A percentile compares a stretch with the other conserved stretches of the same genome.
Evolutionary conservation across 176 grass and related monocot species (phyloP).

Genomic region (Aegilops speltoides): DNA sequence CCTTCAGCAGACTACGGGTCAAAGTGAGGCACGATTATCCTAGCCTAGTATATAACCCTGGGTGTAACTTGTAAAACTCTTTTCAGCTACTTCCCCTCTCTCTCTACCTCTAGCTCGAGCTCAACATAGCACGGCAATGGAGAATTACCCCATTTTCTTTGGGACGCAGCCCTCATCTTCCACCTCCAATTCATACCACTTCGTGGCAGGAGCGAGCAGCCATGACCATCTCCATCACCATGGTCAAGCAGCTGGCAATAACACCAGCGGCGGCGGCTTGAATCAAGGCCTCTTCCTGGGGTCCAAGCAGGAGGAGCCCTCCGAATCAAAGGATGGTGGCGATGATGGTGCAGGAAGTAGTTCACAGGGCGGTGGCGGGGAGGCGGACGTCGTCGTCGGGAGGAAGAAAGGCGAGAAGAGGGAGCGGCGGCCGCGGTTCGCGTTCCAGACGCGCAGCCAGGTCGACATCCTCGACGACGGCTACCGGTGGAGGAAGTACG

Average conservation of each 20-base stretch:
- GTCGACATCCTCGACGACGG: conserved; percentile 91
- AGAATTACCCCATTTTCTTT: conserved; percentile 56
- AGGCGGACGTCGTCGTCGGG: not conserved
- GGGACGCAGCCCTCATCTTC: conserved; percentile 44
- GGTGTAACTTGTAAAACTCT: conserved; percentile 49
- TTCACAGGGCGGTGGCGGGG: not conserved
- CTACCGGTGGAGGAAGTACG: conserved; percentile 95
- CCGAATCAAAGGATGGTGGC: conserved; percentile 7
- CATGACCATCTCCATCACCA: conserved; percentile 33
- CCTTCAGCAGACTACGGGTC: conserved; percentile 34
- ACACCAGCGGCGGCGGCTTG: not conserved
- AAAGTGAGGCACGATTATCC: conserved; percentile 31
- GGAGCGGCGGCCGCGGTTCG: conserved; percentile 64
- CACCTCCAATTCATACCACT: conserved; percentile 37
- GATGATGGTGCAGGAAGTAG: not conserved
- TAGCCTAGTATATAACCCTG: conserved; percentile 35
- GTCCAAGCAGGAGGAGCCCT: conserved; percentile 39
- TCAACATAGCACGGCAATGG: conserved; percentile 30
- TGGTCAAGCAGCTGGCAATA: not conserved
- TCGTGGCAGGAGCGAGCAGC: not conserved
- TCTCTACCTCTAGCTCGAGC: not conserved
- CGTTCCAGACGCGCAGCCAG: conserved; percentile 90
- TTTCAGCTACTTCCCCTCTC: conserved; percentile 25
- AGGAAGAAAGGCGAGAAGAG: conserved; percentile 67
- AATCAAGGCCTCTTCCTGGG: conserved; percentile 18